Percentiles rank a stretch among this genome's conserved stretches.
Conservation (phyloP, 1,284 basidiomycete species). For the Fomes fomentarius region DNA sequence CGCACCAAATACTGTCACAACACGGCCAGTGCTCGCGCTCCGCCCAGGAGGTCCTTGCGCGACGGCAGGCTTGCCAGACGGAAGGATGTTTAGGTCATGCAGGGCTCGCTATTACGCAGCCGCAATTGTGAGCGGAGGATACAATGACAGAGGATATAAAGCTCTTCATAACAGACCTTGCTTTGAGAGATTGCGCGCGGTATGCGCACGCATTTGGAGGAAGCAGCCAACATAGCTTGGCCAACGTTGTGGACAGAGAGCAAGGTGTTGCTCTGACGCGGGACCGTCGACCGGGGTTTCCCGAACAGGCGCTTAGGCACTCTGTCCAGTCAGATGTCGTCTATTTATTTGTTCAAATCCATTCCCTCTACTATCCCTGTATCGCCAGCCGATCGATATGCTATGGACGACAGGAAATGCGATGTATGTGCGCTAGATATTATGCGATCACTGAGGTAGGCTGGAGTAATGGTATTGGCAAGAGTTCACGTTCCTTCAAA, state of each 20-base stretch:
- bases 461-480: too few species aligned
- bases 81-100: slow-evolving; percentile 69
- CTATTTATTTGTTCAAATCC: too few species aligned
- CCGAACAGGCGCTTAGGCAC: slow-evolving; percentile 13
- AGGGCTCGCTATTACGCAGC: slow-evolving; percentile 58
- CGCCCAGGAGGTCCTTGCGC: slow-evolving; percentile 82
- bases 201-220: slow-evolving; percentile 46
- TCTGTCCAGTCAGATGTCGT: slow-evolving; percentile 9
- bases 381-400: too few species aligned
- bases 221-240: slow-evolving; percentile 29
- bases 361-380: too few species aligned
- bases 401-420: too few species aligned
- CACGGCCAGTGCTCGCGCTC: slow-evolving; percentile 86
- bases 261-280: slow-evolving; percentile 26
- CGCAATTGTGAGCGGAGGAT: background rate
- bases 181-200: slow-evolving; percentile 44
- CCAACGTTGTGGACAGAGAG: slow-evolving; percentile 28
- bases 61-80: slow-evolving; percentile 67
- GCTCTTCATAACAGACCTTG: slow-evolving; percentile 17
- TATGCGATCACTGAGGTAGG: too few species aligned
- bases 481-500: too few species aligned
- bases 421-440: too few species aligned
- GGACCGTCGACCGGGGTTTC: slow-evolving; percentile 21
- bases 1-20: slow-evolving; percentile 96
- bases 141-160: background rate